Percentiles rank a stretch among this genome's conserved stretches.
Conservation (phyloP, 2,329 filamentous ascomycete genomes). For the Botrytis galanthina region DNA sequence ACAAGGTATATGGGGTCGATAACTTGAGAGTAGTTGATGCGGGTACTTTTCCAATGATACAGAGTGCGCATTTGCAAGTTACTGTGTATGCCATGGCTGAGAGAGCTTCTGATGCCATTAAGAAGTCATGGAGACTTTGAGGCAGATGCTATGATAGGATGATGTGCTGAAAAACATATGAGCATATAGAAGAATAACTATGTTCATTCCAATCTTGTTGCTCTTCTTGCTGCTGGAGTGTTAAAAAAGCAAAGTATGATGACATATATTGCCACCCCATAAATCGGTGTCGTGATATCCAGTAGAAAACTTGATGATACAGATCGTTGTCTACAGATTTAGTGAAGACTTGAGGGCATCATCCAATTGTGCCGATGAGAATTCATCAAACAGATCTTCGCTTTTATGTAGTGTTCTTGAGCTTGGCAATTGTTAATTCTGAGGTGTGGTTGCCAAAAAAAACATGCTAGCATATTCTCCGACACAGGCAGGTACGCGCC, state of each 20-base stretch:
- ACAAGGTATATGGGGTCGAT: slow-evolving; percentile 26
- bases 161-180: neutral
- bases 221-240: too few species aligned
- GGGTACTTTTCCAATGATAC: slow-evolving; percentile 28
- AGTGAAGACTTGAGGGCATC: neutral
- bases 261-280: neutral
- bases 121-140: neutral
- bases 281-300: neutral
- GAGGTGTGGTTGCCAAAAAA: neutral
- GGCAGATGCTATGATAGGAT: too few species aligned
- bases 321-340: neutral
- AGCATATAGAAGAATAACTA: too few species aligned
- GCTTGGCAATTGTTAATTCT: neutral
- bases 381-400: neutral
- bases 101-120: slow-evolving; percentile 24
- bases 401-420: neutral
- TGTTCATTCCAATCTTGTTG: neutral
- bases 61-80: slow-evolving; percentile 24
- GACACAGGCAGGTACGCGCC: neutral
- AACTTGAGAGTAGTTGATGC: slow-evolving; percentile 30
- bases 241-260: neutral
- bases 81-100: slow-evolving; percentile 30
- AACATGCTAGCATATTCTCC: neutral
- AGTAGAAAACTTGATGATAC: neutral
- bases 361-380: neutral